Conservation (phyloP, 2,329 filamentous ascomycete species). For the Trichoderma atroviride region DNA sequence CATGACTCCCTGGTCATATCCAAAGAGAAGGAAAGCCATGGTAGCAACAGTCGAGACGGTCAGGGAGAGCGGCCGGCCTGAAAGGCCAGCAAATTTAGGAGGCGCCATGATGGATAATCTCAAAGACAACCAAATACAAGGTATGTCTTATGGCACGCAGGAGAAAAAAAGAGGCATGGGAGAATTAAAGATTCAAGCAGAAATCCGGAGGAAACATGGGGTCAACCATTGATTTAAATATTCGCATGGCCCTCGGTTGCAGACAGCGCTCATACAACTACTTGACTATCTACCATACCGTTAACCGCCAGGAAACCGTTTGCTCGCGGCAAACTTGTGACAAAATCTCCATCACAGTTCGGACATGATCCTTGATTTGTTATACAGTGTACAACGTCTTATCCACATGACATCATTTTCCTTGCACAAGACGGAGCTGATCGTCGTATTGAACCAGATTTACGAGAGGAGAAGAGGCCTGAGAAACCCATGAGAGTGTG, state of each 20-base stretch:
- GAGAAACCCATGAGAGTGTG: not conserved
- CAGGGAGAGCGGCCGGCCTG: constrained; percentile 58
- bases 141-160: not conserved
- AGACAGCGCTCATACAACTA: not conserved
- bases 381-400: not conserved
- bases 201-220: constrained; percentile 7
- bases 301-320: not conserved
- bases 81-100: constrained; percentile 60
- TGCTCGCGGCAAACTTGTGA: not conserved
- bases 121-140: not conserved
- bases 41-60: constrained; percentile 65
- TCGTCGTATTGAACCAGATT: constrained; percentile 4
- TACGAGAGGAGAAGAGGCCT: not conserved
- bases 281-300: not conserved
- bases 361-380: constrained; percentile 11
- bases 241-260: not conserved
- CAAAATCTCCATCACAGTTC: not conserved
- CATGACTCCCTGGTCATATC: constrained; percentile 61
- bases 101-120: constrained; percentile 48
- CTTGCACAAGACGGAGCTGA: not conserved
- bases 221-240: constrained; percentile 7
- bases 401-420: constrained; percentile 22
- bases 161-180: not conserved
- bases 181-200: not conserved
- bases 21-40: constrained; percentile 64